Base-by-base conservation (phyloP, 2,329 filamentous ascomycete genomes). In the Hypoxylon sp. region DNA sequence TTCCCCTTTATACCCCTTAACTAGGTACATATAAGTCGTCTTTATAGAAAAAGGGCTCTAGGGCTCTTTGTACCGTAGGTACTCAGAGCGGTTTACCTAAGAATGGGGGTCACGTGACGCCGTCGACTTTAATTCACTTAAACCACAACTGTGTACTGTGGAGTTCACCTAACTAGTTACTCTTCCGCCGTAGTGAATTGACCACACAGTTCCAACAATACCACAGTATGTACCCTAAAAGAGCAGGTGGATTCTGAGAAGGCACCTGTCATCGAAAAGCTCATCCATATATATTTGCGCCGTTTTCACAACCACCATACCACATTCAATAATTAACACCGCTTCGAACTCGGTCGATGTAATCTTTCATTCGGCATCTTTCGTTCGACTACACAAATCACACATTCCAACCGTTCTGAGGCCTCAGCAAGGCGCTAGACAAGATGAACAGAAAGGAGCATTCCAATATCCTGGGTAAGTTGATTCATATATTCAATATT, bases 401-500 rank as follows among this genome's bases (percentile, higher is more conserved):
- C 30, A 34, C 9, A 36, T 23, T 11, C 4, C 25, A 10, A 28
- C 14, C 14, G 3, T 46, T 10, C 17, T 28, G n/a, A 34, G 34
- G 19, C 43, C 21, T 41, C 17, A 32, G 21, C 30, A 14, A 60
- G 56, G 10, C n/a, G n/a, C n/a, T 13, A 3, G 55, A 30, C 43
- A 72, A 60, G 9, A 75, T 75, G 74, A 76, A 75, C 63, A 58
- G 72, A 63, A 74, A 65, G 48, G 72, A 77, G n/a, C 68, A 71
- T 46, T 71, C 72, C 11, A 75, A 55, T 21, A 64, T 77, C n/a
- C 57, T 75, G 65, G 75, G 75, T 77, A 74, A 73, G 74, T 71
- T 28, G 19, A 34, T 25, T 60, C 10, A 28, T 50, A 23, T 57
- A 13, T 13, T 10, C 23, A 36, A 10, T 32, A 2, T 46, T 36